These are phyloP conservation scores for Artomyces pyxidatus DNA, from an alignment of 768 basidiomycete genomes.

Conservation along the genomic window DNA sequence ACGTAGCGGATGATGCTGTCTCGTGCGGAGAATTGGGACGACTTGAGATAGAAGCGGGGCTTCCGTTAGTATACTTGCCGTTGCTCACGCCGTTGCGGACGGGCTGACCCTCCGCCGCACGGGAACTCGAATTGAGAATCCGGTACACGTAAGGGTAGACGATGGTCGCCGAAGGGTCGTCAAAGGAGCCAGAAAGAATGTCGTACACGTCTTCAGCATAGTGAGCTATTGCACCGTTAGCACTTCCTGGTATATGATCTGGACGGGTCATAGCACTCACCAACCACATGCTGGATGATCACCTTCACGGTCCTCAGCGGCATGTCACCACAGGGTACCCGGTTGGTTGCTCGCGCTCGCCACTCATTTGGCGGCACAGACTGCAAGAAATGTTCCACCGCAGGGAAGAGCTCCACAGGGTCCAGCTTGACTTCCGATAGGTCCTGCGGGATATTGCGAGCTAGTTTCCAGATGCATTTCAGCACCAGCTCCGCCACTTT, in stretches of 20 bases:
- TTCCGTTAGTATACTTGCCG: slow-evolving; percentile 18
- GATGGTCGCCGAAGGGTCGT: slow-evolving; percentile 94
- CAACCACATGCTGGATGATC: slow-evolving; percentile 93
- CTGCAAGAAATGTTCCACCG: slow-evolving; percentile 90
- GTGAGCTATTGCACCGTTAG: slow-evolving; percentile 42
- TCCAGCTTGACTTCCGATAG: slow-evolving; percentile 72
- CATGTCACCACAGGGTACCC: slow-evolving; percentile 95
- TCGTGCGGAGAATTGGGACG: slow-evolving; percentile 67
- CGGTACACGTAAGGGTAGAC: slow-evolving; percentile 94
- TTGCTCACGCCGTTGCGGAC: slow-evolving; percentile 13
- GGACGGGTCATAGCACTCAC: slow-evolving; percentile 41
- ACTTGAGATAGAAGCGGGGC: slow-evolving; percentile 50
- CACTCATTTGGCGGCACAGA: slow-evolving; percentile 94
- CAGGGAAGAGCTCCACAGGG: slow-evolving; percentile 82
- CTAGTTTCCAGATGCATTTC: slow-evolving; percentile 98
- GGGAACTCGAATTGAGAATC: slow-evolving; percentile 66
- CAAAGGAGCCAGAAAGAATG: slow-evolving; percentile 81
- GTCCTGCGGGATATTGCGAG: slow-evolving; percentile 89
- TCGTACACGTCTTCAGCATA: slow-evolving; percentile 90
- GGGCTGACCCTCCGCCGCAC: slow-evolving; percentile 28
- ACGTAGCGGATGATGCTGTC: slow-evolving; percentile 39
- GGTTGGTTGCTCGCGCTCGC: slow-evolving; percentile 84
- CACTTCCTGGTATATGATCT: slow-evolving; percentile 1
- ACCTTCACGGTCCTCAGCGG: slow-evolving; percentile 96
- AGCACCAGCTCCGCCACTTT: slow-evolving; percentile 89